Percentiles rank a stretch among this genome's conserved stretches.
These are phyloP conservation scores for Excoecaria cochinchinensis DNA, from an alignment of 345 rosid species.

Conservation along the genomic window DNA sequence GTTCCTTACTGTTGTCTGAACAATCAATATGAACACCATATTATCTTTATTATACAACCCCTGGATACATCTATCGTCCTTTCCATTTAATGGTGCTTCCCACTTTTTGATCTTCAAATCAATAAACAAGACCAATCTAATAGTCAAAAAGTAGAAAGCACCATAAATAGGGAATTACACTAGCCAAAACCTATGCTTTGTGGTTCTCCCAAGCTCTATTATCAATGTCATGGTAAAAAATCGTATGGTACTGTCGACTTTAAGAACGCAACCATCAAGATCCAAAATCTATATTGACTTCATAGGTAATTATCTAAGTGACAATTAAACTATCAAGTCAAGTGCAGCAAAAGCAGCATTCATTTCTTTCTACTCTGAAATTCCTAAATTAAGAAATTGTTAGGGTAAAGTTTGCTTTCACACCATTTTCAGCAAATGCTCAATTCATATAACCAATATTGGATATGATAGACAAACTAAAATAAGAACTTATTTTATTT, in stretches of 20 bases:
- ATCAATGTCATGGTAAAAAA: background rate
- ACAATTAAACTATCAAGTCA: background rate
- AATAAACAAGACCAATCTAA: no score
- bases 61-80: no score
- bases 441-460: background rate
- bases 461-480: background rate
- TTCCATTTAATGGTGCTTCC: no score
- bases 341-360: background rate
- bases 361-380: background rate
- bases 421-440: background rate
- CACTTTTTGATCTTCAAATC: no score
- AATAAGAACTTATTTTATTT: background rate
- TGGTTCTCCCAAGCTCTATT: background rate
- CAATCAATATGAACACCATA: background rate
- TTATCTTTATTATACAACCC: background rate
- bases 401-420: background rate
- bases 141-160: no score
- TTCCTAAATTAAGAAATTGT: background rate
- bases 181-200: no score
- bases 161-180: no score
- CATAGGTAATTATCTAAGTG: background rate
- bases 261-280: background rate
- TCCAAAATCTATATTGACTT: no score
- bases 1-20: no score
- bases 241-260: background rate